A percentile compares a stretch with the other conserved stretches of the same genome.
These are phyloP conservation scores for Vitis rupestris DNA, from an alignment of 164 flowering plant species.

Conservation along the genomic window DNA sequence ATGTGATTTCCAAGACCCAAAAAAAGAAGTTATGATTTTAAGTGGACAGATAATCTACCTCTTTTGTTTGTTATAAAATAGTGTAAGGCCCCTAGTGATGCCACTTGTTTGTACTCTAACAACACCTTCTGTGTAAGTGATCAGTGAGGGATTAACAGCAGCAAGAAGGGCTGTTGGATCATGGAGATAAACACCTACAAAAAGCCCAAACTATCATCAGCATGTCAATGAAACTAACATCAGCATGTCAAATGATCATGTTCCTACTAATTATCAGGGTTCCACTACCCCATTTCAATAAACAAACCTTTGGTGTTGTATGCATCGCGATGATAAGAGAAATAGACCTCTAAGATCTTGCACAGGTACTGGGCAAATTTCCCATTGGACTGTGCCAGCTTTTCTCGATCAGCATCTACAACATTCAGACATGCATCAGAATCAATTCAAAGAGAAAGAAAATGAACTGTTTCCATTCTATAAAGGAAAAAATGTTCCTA, in stretches of 20 bases:
- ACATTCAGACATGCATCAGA: neutral
- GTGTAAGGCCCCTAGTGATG: conserved; percentile 82
- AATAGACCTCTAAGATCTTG: conserved; percentile 75
- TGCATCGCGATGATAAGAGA: conserved; percentile 68
- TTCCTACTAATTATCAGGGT: neutral
- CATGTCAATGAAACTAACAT: neutral
- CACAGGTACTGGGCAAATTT: conserved; percentile 73
- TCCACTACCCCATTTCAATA: neutral
- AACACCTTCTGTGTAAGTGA: conserved; percentile 78
- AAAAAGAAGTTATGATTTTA: neutral
- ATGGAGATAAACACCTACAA: conserved; percentile 94
- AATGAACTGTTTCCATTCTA: neutral
- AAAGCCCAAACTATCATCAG: neutral
- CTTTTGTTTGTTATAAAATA: conserved; percentile 72
- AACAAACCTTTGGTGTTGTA: conserved; percentile 65
- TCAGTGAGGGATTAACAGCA: conserved; percentile 74
- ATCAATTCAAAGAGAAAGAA: neutral
- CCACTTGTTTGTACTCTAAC: conserved; percentile 92
- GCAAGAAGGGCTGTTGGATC: conserved; percentile 88
- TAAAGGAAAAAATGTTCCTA: neutral
- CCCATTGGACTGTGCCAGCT: conserved; percentile 61
- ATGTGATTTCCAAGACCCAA: too few species aligned
- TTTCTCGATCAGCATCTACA: conserved; percentile 66
- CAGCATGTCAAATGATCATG: conserved; percentile 3
- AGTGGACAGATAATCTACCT: conserved; percentile 37